phyloP scores from a whole-genome alignment of 257 asterid genomes.

The Rehmannia glutinosa region DNA sequence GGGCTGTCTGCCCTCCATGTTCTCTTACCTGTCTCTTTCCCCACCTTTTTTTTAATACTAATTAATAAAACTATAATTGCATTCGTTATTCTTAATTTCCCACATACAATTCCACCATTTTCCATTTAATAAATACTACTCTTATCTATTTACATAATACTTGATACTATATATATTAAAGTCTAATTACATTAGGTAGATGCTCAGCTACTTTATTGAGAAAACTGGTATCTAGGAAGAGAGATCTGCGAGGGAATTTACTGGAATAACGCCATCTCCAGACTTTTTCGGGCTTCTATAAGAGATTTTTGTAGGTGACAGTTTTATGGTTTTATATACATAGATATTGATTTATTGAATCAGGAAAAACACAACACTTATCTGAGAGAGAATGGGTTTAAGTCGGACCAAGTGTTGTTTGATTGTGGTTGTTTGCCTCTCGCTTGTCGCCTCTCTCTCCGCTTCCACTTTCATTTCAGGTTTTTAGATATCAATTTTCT shows the following conservation, averaged over 20 bases:
- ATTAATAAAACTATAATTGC: not conserved
- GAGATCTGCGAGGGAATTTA: not conserved
- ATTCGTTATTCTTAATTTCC: not conserved
- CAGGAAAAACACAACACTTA: not conserved
- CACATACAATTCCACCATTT: not conserved
- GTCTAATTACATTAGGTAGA: not conserved
- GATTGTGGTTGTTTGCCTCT: conserved; percentile 30
- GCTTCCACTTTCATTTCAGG: conserved; percentile 59
- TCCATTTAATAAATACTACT: not conserved
- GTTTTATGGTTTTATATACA: conserved; percentile 5
- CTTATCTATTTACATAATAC: too few species aligned
- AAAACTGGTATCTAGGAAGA: not conserved
- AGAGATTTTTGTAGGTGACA: not conserved
- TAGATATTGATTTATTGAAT: conserved; percentile 4
- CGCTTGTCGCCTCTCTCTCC: conserved; percentile 32
- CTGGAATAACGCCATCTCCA: not conserved
- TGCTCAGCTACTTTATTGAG: not conserved
- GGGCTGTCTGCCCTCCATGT: conserved; percentile 23
- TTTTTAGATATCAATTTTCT: not conserved
- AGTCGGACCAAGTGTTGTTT: conserved; percentile 18
- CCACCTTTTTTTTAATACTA: not conserved
- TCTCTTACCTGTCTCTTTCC: not conserved
- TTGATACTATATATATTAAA: not conserved
- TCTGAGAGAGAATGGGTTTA: conserved; percentile 25
- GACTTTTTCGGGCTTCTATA: not conserved